These are phyloP conservation scores for Nannizziopsis barbatae DNA, from an alignment of 2,329 filamentous ascomycete species.

Conservation along the genomic window DNA sequence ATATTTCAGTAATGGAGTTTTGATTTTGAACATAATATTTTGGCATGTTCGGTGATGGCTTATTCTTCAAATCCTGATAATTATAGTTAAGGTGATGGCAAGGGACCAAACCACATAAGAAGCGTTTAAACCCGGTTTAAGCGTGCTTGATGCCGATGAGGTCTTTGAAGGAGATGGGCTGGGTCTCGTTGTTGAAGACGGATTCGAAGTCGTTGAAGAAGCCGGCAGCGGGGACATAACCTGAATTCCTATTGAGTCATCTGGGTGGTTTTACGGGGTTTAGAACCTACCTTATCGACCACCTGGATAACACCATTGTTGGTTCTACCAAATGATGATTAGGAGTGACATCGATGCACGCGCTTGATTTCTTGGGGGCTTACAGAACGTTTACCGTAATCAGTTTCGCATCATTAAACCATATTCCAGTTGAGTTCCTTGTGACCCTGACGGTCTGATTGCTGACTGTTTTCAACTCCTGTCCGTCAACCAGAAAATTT, in stretches of 20 bases:
- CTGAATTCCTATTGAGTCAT: neutral
- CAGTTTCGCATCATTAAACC: slow-evolving; percentile 11
- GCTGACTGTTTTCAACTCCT: slow-evolving; percentile 11
- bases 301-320: slow-evolving; percentile 6
- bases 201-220: neutral
- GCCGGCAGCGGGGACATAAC: neutral
- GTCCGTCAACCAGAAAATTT: slow-evolving; percentile 8
- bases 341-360: no score
- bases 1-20: no score
- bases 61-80: neutral
- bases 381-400: slow-evolving; percentile 9
- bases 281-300: slow-evolving; percentile 1
- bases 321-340: neutral
- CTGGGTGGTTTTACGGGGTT: neutral
- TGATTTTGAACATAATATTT: no score
- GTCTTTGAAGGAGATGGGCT: neutral
- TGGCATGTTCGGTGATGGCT: neutral
- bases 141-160: neutral
- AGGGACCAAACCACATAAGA: neutral
- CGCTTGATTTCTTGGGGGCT: neutral
- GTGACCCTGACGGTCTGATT: slow-evolving; percentile 10
- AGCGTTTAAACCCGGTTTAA: neutral
- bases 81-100: neutral
- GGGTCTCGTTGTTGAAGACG: neutral
- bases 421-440: slow-evolving; percentile 9